Evolutionary conservation across 352 stramenopile species (phyloP).

Genomic region (Phytophthora tentaculata): DNA sequence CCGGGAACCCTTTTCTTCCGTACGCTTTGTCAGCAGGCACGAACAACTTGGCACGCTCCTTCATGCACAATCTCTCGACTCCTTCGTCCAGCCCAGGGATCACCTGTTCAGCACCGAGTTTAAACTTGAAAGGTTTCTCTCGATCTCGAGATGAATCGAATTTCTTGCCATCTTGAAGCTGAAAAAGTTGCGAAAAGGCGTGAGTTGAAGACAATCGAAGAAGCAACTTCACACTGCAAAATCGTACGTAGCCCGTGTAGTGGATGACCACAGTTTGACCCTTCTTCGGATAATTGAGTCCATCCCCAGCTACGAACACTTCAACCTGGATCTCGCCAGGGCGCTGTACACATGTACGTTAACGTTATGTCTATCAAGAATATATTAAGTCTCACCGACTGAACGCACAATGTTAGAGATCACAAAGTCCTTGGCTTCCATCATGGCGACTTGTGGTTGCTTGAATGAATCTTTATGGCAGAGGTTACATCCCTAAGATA

Average conservation of each 20-base stretch:
- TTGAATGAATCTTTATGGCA: no score
- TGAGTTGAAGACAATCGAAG: background rate
- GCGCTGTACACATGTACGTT: constrained; percentile 41
- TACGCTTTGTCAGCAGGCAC: constrained; percentile 90
- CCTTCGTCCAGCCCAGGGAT: constrained; percentile 89
- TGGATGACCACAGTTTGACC: constrained; percentile 88
- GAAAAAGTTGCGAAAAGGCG: background rate
- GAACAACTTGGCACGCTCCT: constrained; percentile 87
- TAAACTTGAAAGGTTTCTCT: constrained; percentile 92
- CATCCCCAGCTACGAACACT: constrained; percentile 90
- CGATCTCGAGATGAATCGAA: constrained; percentile 79
- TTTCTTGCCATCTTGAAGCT: constrained; percentile 79
- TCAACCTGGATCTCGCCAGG: constrained; percentile 85
- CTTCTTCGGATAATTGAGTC: constrained; percentile 90
- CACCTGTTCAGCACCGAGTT: constrained; percentile 88
- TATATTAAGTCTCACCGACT: background rate
- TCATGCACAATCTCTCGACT: constrained; percentile 83
- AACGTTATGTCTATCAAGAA: background rate
- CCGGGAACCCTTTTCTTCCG: constrained; percentile 82
- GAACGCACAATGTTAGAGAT: constrained; percentile 54
- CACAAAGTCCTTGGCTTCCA: constrained; percentile 69
- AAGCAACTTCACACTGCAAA: background rate
- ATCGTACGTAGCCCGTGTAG: constrained; percentile 89
- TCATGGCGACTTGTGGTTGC: constrained; percentile 27
- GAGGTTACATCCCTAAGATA: no score